phyloP scores from a whole-genome alignment of 768 basidiomycete genomes.

The Trametes maxima region DNA sequence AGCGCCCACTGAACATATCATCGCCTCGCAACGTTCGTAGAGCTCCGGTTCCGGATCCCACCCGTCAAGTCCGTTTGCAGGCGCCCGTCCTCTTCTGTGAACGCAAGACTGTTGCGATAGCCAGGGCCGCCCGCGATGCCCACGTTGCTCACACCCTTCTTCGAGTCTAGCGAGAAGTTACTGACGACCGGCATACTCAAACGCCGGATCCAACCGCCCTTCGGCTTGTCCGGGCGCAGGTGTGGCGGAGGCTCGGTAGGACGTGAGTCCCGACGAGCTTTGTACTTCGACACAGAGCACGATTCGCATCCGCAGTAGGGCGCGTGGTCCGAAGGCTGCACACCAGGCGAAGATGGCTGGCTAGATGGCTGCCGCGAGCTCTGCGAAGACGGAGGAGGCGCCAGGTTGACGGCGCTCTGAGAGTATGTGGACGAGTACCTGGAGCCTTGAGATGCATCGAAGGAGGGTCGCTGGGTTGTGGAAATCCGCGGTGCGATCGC shows the following conservation, averaged over 20 bases:
- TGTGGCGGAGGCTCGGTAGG: slow-evolving; percentile 46
- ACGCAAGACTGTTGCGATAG: slow-evolving; percentile 30
- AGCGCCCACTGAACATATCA: slow-evolving; percentile 23
- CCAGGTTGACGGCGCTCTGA: slow-evolving; percentile 46
- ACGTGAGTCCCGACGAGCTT: slow-evolving; percentile 39
- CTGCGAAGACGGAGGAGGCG: slow-evolving; percentile 34
- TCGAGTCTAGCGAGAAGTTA: slow-evolving; percentile 56
- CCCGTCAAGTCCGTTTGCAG: slow-evolving; percentile 37
- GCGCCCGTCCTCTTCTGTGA: slow-evolving; percentile 53
- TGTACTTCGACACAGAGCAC: slow-evolving; percentile 64
- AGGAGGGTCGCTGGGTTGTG: slow-evolving; percentile 13
- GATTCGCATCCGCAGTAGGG: slow-evolving; percentile 68
- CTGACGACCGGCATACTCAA: slow-evolving; percentile 72
- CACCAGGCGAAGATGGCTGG: slow-evolving; percentile 29
- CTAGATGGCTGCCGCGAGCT: slow-evolving; percentile 27
- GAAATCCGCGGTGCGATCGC: slow-evolving; percentile 29
- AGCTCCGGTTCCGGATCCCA: slow-evolving; percentile 51
- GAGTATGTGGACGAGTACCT: slow-evolving; percentile 37
- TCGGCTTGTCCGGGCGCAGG: slow-evolving; percentile 59
- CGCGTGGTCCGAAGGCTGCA: slow-evolving; percentile 47
- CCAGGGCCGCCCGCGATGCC: slow-evolving; percentile 27
- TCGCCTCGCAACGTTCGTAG: slow-evolving; percentile 50
- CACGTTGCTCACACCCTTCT: slow-evolving; percentile 37
- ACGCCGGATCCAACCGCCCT: slow-evolving; percentile 69
- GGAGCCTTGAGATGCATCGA: neutral